These are phyloP conservation scores for Vigna hirtella DNA, from an alignment of 306 rosid species.

Conservation along the genomic window DNA sequence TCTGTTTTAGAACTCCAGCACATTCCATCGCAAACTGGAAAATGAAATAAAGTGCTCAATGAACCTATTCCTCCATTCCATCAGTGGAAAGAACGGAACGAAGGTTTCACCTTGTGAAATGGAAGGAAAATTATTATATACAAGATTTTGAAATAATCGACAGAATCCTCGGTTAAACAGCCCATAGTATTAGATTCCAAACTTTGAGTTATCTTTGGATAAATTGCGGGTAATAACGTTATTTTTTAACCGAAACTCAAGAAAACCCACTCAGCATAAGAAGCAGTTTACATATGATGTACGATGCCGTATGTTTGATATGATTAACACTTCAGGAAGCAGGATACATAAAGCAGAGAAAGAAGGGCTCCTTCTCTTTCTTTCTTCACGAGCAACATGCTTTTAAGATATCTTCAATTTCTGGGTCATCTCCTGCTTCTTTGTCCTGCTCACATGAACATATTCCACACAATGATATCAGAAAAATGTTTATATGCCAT, in stretches of 20 bases:
- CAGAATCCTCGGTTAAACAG: neutral
- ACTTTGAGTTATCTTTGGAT: conserved; percentile 13
- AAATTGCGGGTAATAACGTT: neutral
- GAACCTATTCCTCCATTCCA: conserved; percentile 2
- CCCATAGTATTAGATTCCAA: conserved; percentile 8
- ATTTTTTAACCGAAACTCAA: conserved; percentile 26
- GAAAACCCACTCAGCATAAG: conserved; percentile 31
- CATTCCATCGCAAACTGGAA: neutral
- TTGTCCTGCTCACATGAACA: conserved; percentile 64
- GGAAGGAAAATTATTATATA: conserved; percentile 17
- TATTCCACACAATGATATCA: conserved; percentile 21
- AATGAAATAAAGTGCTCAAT: neutral
- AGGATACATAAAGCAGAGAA: conserved; percentile 18
- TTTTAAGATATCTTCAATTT: conserved; percentile 74
- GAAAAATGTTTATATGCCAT: neutral
- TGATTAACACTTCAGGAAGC: neutral
- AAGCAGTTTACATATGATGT: conserved; percentile 38
- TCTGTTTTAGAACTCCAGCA: neutral
- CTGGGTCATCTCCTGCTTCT: conserved; percentile 97
- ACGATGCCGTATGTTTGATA: neutral
- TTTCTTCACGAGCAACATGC: conserved; percentile 71
- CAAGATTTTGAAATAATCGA: conserved; percentile 4
- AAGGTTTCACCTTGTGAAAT: neutral
- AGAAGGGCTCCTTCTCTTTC: neutral
- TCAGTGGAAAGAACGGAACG: neutral